These are phyloP conservation scores for Microdochium nivale DNA, from an alignment of 2,329 filamentous ascomycete genomes.

Conservation along the genomic window DNA sequence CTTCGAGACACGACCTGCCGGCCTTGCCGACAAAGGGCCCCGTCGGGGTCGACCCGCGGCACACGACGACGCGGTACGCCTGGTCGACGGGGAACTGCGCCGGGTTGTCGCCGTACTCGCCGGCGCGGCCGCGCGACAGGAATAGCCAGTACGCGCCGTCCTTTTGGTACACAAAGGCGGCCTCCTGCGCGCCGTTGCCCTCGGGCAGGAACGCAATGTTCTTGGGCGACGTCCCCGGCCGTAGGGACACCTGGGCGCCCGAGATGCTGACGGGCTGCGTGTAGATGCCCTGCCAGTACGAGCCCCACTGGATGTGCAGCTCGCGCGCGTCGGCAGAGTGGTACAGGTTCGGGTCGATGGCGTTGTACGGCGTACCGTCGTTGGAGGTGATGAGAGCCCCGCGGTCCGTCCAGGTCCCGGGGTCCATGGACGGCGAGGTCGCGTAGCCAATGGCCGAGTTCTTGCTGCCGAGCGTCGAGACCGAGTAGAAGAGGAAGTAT, in stretches of 20 bases:
- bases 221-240: not conserved
- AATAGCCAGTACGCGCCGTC: slow-evolving; percentile 56
- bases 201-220: slow-evolving; percentile 36
- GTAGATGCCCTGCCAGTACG: slow-evolving; percentile 60
- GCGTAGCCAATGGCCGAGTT: slow-evolving; percentile 51
- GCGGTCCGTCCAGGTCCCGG: slow-evolving; percentile 50
- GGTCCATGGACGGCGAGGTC: slow-evolving; percentile 34
- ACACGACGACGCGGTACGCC: slow-evolving; percentile 62
- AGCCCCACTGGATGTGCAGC: slow-evolving; percentile 54
- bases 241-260: slow-evolving; percentile 31
- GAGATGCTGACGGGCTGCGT: slow-evolving; percentile 14
- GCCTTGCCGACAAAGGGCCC: slow-evolving; percentile 48
- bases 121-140: slow-evolving; percentile 53
- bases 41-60: slow-evolving; percentile 42
- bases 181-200: slow-evolving; percentile 47
- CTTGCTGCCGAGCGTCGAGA: slow-evolving; percentile 54
- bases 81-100: slow-evolving; percentile 40
- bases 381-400: slow-evolving; percentile 41
- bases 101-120: slow-evolving; percentile 38
- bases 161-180: slow-evolving; percentile 44
- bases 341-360: slow-evolving; percentile 51
- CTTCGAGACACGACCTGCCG: slow-evolving; percentile 41
- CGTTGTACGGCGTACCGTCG: slow-evolving; percentile 39
- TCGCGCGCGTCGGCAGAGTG: slow-evolving; percentile 20
- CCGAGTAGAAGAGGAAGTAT: slow-evolving; percentile 59